Evolutionary conservation across 805 yeast species (phyloP).

Genomic region (Saturnispora saitoi): DNA sequence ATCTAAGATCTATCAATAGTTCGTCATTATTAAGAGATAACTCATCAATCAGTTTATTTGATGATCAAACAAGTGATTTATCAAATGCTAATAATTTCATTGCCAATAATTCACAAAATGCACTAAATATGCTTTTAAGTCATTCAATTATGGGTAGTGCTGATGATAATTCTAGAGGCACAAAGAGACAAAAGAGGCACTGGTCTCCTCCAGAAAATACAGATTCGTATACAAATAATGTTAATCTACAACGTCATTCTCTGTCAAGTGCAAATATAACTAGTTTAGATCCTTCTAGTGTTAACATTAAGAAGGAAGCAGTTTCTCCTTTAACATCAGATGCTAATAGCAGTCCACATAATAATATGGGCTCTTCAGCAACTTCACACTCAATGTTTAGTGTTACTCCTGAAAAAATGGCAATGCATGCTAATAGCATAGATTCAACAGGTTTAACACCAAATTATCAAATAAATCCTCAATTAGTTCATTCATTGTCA

Average conservation of each 20-base stretch:
- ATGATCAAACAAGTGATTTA: slow-evolving; percentile 3
- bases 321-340: slow-evolving; percentile 27
- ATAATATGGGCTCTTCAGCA: slow-evolving; percentile 24
- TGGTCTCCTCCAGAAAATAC: slow-evolving; percentile 23
- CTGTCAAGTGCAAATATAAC: slow-evolving; percentile 11
- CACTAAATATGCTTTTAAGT: slow-evolving; percentile 9
- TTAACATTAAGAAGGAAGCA: slow-evolving; percentile 21
- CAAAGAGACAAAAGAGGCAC: slow-evolving; percentile 28
- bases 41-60: not conserved
- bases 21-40: not conserved
- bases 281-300: slow-evolving; percentile 19
- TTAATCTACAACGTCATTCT: slow-evolving; percentile 7
- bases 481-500: not conserved
- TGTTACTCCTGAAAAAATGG: slow-evolving; percentile 26
- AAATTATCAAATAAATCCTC: not conserved
- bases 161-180: slow-evolving; percentile 11
- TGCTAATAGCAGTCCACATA: slow-evolving; percentile 26
- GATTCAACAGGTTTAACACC: not conserved
- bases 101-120: slow-evolving; percentile 7
- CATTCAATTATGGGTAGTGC: slow-evolving; percentile 12
- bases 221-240: not conserved
- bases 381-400: slow-evolving; percentile 22
- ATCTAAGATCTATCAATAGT: not conserved
- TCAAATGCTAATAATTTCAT: slow-evolving; percentile 4
- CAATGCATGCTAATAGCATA: slow-evolving; percentile 1